Evolutionary conservation across 495 filamentous ascomycete genomes (phyloP).

Genomic region (Neurospora africana): DNA sequence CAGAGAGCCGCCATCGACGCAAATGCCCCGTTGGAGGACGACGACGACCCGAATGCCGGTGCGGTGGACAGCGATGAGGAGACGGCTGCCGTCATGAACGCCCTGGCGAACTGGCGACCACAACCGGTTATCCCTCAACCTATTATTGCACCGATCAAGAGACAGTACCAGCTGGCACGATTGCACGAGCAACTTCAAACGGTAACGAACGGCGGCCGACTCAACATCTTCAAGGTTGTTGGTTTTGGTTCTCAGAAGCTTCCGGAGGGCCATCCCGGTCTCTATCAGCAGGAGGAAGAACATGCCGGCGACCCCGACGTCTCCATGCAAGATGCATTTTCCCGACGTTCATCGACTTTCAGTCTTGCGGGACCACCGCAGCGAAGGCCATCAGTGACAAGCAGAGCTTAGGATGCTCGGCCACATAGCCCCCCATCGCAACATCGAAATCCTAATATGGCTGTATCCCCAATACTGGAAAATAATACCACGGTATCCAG

Average conservation of each 20-base stretch:
- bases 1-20: conserved; percentile 93
- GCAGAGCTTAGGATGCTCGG: conserved; percentile 28
- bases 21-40: conserved; percentile 82
- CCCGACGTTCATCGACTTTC: conserved; percentile 34
- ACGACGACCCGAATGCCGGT: conserved; percentile 59
- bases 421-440: not conserved
- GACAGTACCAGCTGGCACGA: conserved; percentile 71
- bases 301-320: conserved; percentile 36
- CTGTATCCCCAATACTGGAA: not conserved
- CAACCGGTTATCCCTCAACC: conserved; percentile 58
- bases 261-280: conserved; percentile 30
- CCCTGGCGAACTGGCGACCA: conserved; percentile 63
- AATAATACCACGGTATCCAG: not conserved
- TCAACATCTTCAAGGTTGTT: conserved; percentile 45
- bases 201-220: conserved; percentile 49
- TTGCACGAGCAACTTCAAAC: conserved; percentile 81
- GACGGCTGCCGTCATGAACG: conserved; percentile 75
- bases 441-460: not conserved
- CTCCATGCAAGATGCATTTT: conserved; percentile 20
- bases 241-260: conserved; percentile 37
- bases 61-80: conserved; percentile 91
- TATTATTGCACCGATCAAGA: conserved; percentile 53
- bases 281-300: conserved; percentile 25
- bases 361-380: conserved; percentile 30
- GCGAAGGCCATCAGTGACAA: conserved; percentile 31